Evolutionary conservation across 495 filamentous ascomycete species (phyloP).

Genomic region (Penicillium simplicissimum): DNA sequence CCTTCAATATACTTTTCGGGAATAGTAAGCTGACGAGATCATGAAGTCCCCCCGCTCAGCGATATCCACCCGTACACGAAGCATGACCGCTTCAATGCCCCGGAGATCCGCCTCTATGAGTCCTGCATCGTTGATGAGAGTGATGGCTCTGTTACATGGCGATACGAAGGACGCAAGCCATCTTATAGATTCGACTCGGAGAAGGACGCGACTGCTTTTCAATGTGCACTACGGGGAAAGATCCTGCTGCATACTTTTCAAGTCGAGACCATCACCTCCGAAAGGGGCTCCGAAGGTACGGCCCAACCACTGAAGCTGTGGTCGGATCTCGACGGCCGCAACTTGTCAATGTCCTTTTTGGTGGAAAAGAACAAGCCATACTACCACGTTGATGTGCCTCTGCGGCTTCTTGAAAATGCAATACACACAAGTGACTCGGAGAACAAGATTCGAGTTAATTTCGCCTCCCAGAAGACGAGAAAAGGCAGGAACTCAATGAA

Average conservation of each 20-base stretch:
- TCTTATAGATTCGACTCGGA: background rate
- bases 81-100: background rate
- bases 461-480: background rate
- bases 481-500: background rate
- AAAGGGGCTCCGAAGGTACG: background rate
- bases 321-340: slow-evolving; percentile 12
- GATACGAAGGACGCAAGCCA: slow-evolving; percentile 4
- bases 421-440: background rate
- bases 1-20: background rate
- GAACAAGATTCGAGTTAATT: background rate
- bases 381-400: background rate
- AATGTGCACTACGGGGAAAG: slow-evolving; percentile 5
- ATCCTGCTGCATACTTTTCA: slow-evolving; percentile 4
- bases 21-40: background rate
- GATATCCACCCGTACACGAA: slow-evolving; percentile 6
- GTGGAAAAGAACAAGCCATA: slow-evolving; percentile 4
- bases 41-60: background rate
- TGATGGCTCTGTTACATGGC: background rate
- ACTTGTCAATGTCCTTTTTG: slow-evolving; percentile 2
- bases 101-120: slow-evolving; percentile 3
- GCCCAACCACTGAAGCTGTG: slow-evolving; percentile 11
- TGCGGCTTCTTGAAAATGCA: background rate
- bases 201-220: background rate
- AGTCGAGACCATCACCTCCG: background rate
- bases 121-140: background rate